phyloP scores from a whole-genome alignment of 306 rosid species.

The Cicer cuneatum region DNA sequence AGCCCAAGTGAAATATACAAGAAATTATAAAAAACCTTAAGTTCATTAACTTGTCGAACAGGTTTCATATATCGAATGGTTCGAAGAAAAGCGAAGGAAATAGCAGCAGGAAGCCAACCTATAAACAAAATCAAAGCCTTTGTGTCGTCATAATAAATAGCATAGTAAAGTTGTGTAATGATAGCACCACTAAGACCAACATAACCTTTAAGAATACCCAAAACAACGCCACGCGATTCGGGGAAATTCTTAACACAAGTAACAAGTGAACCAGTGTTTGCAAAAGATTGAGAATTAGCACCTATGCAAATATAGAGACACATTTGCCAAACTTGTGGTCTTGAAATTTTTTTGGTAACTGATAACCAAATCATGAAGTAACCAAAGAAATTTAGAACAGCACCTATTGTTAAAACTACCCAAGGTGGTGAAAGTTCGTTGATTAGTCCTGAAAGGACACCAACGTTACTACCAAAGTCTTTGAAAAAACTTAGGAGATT shows the following conservation, averaged over 20 bases:
- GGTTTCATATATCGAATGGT: slow-evolving; percentile 59
- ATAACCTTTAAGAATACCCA: slow-evolving; percentile 72
- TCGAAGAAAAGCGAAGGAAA: slow-evolving; percentile 56
- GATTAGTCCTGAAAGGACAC: slow-evolving; percentile 72
- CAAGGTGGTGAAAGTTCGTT: slow-evolving; percentile 82
- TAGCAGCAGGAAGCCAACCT: slow-evolving; percentile 76
- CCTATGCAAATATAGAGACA: slow-evolving; percentile 72
- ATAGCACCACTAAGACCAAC: slow-evolving; percentile 80
- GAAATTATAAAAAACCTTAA: slow-evolving; percentile 63
- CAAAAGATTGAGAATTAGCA: slow-evolving; percentile 70
- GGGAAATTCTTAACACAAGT: slow-evolving; percentile 82
- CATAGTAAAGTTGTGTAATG: slow-evolving; percentile 65
- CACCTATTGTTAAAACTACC: slow-evolving; percentile 58
- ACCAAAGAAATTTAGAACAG: slow-evolving; percentile 64
- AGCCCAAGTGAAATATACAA: slow-evolving; percentile 69
- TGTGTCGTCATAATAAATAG: slow-evolving; percentile 64
- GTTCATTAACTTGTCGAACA: slow-evolving; percentile 50
- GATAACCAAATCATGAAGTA: slow-evolving; percentile 86
- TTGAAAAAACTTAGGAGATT: slow-evolving; percentile 83
- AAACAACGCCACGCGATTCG: slow-evolving; percentile 60
- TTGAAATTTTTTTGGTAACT: slow-evolving; percentile 51
- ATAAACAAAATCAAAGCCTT: slow-evolving; percentile 63
- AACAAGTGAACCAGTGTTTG: slow-evolving; percentile 77
- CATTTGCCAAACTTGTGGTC: slow-evolving; percentile 70
- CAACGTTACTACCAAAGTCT: slow-evolving; percentile 81